Evolutionary conservation across 2,329 filamentous ascomycete genomes (phyloP).

Genomic region (Fusarium decemcellulare): DNA sequence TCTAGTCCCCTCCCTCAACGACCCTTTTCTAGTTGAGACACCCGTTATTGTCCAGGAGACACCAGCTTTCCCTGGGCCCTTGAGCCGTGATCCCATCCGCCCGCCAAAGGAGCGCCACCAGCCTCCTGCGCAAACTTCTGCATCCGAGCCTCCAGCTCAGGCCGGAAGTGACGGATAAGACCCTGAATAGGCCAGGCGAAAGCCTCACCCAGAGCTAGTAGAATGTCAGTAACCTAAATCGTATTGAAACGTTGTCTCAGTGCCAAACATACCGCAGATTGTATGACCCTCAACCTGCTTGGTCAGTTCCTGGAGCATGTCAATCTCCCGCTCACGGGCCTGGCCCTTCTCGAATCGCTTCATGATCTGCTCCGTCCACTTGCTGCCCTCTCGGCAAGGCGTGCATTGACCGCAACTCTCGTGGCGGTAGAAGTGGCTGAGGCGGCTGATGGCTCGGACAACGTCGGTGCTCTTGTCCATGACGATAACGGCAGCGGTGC

Average conservation of each 20-base stretch:
- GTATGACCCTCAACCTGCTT: conserved; percentile 99
- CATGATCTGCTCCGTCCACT: conserved; percentile 99
- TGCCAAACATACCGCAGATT: conserved; percentile 82
- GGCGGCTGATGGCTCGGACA: conserved; percentile 91
- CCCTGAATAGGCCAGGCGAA: conserved; percentile 99
- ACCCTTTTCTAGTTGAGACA: conserved; percentile 30
- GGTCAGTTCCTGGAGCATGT: conserved; percentile 99
- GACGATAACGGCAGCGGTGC: conserved; percentile 97
- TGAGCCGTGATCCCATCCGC: conserved; percentile 87
- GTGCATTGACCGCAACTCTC: conserved; percentile 99
- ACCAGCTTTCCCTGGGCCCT: conserved; percentile 85
- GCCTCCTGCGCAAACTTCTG: conserved; percentile 80
- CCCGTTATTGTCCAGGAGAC: conserved; percentile 86
- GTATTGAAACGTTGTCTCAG: background rate
- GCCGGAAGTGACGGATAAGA: conserved; percentile 97
- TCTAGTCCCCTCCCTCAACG: conserved; percentile 30
- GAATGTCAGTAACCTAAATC: conserved; percentile 47
- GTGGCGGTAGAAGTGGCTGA: conserved; percentile 98
- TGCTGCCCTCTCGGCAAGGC: conserved; percentile 98
- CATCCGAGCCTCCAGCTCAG: conserved; percentile 94
- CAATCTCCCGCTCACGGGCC: conserved; percentile 92
- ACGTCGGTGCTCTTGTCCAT: conserved; percentile 99
- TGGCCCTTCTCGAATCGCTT: conserved; percentile 92
- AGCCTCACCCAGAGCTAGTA: conserved; percentile 87
- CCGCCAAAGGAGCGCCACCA: conserved; percentile 83